These are phyloP conservation scores for Arabidopsis lyrata DNA, from an alignment of 441 rosid species.

Conservation along the genomic window DNA sequence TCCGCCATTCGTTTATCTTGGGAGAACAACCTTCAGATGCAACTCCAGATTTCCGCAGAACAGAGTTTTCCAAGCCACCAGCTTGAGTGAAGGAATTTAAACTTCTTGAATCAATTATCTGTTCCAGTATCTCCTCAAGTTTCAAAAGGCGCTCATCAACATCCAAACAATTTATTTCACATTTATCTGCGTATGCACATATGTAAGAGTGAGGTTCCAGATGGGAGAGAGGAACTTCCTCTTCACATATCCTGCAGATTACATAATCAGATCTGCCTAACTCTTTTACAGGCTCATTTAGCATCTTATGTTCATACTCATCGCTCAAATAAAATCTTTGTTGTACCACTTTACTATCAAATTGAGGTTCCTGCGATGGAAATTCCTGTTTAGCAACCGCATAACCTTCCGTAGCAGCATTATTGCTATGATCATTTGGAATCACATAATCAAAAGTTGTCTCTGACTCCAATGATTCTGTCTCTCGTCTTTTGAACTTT, in stretches of 20 bases:
- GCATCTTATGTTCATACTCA: constrained; percentile 53
- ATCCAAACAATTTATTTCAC: constrained; percentile 73
- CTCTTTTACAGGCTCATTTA: constrained; percentile 49
- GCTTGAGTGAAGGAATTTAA: constrained; percentile 54
- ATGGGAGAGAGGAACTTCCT: constrained; percentile 72
- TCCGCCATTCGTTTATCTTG: constrained; percentile 78
- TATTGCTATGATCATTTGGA: constrained; percentile 44
- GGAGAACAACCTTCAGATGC: constrained; percentile 74
- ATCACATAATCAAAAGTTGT: constrained; percentile 43
- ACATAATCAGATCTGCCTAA: constrained; percentile 60
- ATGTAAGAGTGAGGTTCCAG: constrained; percentile 87
- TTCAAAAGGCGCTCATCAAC: constrained; percentile 75
- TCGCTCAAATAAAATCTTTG: constrained; percentile 43
- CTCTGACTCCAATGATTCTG: constrained; percentile 50
- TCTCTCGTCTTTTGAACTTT: constrained; percentile 40
- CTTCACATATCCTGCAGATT: constrained; percentile 89
- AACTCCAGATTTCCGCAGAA: constrained; percentile 53
- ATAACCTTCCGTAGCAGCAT: constrained; percentile 44
- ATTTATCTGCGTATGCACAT: constrained; percentile 90
- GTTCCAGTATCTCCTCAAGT: constrained; percentile 82
- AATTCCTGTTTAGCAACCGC: constrained; percentile 47
- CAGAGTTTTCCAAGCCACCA: constrained; percentile 68
- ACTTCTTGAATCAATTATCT: constrained; percentile 70
- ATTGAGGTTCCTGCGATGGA: constrained; percentile 44
- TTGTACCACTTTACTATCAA: constrained; percentile 45